Base-by-base conservation (phyloP, 2,329 filamentous ascomycete genomes). In the Paecilomyces dactylethromorphus region DNA sequence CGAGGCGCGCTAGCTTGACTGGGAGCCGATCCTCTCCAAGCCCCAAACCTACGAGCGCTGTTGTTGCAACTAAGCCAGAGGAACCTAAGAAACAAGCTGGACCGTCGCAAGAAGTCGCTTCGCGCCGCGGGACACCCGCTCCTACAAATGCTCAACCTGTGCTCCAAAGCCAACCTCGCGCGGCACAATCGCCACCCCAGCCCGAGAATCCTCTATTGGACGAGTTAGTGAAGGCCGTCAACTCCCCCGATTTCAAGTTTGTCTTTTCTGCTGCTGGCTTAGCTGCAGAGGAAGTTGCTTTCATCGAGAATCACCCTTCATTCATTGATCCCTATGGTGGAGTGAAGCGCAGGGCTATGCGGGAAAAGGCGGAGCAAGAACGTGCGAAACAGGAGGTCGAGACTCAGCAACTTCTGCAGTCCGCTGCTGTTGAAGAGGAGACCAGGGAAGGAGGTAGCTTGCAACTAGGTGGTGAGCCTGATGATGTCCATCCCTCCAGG, bases 381-480 rank as follows among this genome's bases (percentile, higher is more conserved):
- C 76, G 81, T 55, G 73, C 77, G 24, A 80, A 80, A 59, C 73
- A 78, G 18, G 83, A 87, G 66, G 76, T 79, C 51, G 82, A 85
- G 61, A 76, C 76, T 3, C 82, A 85, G 63, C 75, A 79, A 53
- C 73, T 82, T 24, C 67, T 83, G 21, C 79, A 81, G 62, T 77
- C 80, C 24, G 74, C 77, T 15, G 74, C 75, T 3, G 80, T 82
- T 52, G 80, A 82, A 29, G 92, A 96, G 63, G 91, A 90, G 59
- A 88, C 89, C 58, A 85, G 86, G 1, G 92, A 94, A 73, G 89
- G 89, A 64, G 90, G 90, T 13, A 97, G 93, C 71, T 81, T 94
- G 59, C 92, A 95, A 59, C 82, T 97, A 18, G 93, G 93, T 59
- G 93, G 93, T 51, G 93, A 97, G 71, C 93, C 93, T 0, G 93